Evolutionary conservation across 2,329 filamentous ascomycete genomes (phyloP), one percentile per base, ranked within the genome.

Genomic region (Fusarium redolens): DNA sequence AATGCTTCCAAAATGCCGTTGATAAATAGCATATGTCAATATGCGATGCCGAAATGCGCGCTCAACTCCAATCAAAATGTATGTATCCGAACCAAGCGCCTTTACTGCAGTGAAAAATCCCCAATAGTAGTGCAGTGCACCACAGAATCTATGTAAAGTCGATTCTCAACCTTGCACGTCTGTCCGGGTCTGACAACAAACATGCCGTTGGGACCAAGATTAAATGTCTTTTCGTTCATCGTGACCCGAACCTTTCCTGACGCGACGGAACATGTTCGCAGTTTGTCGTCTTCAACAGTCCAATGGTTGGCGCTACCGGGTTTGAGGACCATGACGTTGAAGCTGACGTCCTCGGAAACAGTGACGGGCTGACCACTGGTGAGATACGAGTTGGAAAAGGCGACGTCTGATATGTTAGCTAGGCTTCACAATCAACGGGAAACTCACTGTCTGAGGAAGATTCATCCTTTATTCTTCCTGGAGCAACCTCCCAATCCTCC

Each of bases 401-500:
- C 83, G n/a, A 86, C 73, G 35, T 84, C 85, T 86, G 28, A 25
- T 6, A 13, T 31, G 45, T 56, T 35, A 25, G 44, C 59, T 41
- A 51, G n/a, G 31, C 13, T 48, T 3, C n/a, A 18, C 15, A 40
- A 55, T 40, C 22, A 25, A 63, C 22, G 38, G 28, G 15, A 11
- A 38, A 79, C 84, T 71, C 77, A 85, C 84, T 84, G 33, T 82
- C 79, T 3, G 75, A 73, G 2, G 76, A 71, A 3, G 66, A 62
- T 7, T 77, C 68, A 38, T 81, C 78, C 13, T 72, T 75, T 35
- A 85, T 75, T 28, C 82, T 80, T 20, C 85, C 85, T 2, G 85
- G 85, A 0, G 85, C 84, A 50, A 85, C 69, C 72, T 86, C 85
- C 84, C 84, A 86, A 5, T 79, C 78, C 69, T 86, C 84, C 78